These are phyloP conservation scores for Annulohypoxylon bovei DNA, from an alignment of 495 filamentous ascomycete species.

Conservation along the genomic window DNA sequence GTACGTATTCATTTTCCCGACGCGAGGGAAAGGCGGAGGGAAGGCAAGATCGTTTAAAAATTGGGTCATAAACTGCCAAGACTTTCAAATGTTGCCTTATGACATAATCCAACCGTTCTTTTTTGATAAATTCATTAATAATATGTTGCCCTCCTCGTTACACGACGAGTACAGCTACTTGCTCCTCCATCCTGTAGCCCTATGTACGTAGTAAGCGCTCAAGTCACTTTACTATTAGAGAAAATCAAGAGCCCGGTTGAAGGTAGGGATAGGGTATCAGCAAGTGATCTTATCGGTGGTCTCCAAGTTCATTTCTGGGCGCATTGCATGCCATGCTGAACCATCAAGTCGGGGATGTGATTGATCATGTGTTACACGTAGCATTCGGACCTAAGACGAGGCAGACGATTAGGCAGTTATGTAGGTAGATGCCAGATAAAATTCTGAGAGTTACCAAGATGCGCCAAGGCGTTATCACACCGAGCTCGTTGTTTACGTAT, in stretches of 20 bases:
- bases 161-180: not conserved
- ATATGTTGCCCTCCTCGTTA: not conserved
- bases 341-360: conserved; percentile 23
- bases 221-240: not conserved
- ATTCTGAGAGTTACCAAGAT: not conserved
- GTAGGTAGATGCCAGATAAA: conserved; percentile 8
- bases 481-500: conserved; percentile 1
- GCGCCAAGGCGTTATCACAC: conserved; percentile 18
- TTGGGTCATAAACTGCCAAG: conserved; percentile 30
- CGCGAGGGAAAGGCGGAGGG: conserved; percentile 19
- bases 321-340: conserved; percentile 7
- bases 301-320: conserved; percentile 1
- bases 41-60: conserved; percentile 8
- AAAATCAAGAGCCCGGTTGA: not conserved
- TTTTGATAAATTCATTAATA: conserved; percentile 1
- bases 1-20: conserved; percentile 27
- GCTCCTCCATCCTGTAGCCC: not conserved
- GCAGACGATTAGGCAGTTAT: conserved; percentile 10
- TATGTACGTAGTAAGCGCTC: conserved; percentile 26
- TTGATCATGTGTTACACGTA: conserved; percentile 32
- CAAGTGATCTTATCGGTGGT: conserved; percentile 3
- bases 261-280: not conserved
- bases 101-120: conserved; percentile 26
- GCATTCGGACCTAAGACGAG: conserved; percentile 16
- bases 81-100: conserved; percentile 20